Evolutionary conservation across 768 basidiomycete genomes (phyloP), one percentile per base, ranked within the genome.

Genomic region (Trametes coccinea): DNA sequence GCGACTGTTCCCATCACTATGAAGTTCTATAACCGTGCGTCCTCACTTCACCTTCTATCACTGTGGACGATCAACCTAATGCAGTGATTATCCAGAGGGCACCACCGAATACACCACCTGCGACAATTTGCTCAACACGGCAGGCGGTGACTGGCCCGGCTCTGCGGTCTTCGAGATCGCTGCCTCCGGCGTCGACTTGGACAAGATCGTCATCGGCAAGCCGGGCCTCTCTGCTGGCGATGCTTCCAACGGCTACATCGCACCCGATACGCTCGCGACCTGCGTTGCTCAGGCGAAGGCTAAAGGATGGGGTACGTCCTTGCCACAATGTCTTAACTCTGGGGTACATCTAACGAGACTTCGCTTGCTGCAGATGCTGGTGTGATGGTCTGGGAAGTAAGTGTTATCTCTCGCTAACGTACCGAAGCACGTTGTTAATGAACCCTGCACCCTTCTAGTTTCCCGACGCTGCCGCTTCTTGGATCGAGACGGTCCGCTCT

Each of bases 201-300:
- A 80, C 70, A 91, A 92, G 73, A 77, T 91, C 52, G 84, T 91
- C 62, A 88, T 92, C 67, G 89, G 89, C 4, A 92, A 92, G 73
- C 89, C 89, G 1, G 85, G 83, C 1, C 70, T 61, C 46, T 54
- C 57, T 6, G 57, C 78, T 0, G 66, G 67, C 5, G 79, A 80
- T 13, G 80, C 83, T 2, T 71, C 45, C 44, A 81, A 74, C 33
- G 79, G 87, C 8, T 90, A 81, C 72, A 85, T 92, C 63, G 76
- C 74, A 34, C 78, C 86, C 2, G 69, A 76, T 1, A 80, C 80
- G 16, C 77, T 92, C 22, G 80, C 84, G 0, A 70, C 73, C 2
- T 92, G 90, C 71, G 73, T 90, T 37, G 65, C 76, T 17, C 74
- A 84, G 70, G 90, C 86, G 0, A 81, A 84, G 65, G 67, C 63